Conservation (phyloP, 495 filamentous ascomycete species). For the Gamarada debralockiae region DNA sequence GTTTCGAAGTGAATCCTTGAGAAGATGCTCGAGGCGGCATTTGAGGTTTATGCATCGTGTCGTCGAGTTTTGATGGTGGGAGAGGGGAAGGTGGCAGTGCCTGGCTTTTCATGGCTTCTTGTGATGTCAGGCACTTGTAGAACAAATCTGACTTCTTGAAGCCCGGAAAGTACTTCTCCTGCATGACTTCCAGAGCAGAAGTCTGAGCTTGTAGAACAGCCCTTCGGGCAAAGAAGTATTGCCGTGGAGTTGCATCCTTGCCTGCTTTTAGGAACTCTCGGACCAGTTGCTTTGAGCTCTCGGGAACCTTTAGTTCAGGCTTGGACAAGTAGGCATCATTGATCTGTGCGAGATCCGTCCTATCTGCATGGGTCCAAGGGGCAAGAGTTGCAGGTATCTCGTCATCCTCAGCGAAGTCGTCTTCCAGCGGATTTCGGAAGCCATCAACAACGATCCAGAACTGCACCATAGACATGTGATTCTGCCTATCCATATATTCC, state of each 20-base stretch:
- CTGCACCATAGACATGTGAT: slow-evolving; percentile 84
- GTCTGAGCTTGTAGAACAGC: slow-evolving; percentile 83
- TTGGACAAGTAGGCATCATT: slow-evolving; percentile 83
- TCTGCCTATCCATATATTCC: slow-evolving; percentile 97
- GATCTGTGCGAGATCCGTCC: slow-evolving; percentile 83
- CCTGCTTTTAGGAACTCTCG: slow-evolving; percentile 76
- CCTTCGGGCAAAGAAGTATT: slow-evolving; percentile 79
- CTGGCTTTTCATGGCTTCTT: slow-evolving; percentile 60
- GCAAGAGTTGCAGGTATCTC: slow-evolving; percentile 59
- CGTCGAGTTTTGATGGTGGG: slow-evolving; percentile 12
- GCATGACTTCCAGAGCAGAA: slow-evolving; percentile 75
- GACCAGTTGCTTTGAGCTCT: slow-evolving; percentile 63
- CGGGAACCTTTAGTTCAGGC: slow-evolving; percentile 73
- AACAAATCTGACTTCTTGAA: slow-evolving; percentile 92
- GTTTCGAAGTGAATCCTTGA: slow-evolving; percentile 27
- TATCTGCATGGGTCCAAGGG: slow-evolving; percentile 80
- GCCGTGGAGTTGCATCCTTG: slow-evolving; percentile 64
- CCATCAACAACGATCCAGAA: slow-evolving; percentile 99
- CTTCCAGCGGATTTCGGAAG: slow-evolving; percentile 92
- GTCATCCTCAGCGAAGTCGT: slow-evolving; percentile 66
- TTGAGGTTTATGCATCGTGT: background rate
- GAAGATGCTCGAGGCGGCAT: slow-evolving; percentile 14
- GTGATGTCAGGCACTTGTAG: slow-evolving; percentile 90
- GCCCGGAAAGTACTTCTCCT: slow-evolving; percentile 69
- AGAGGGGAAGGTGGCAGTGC: slow-evolving; percentile 21